Evolutionary conservation across 163 green algal species (phyloP), one percentile per base, ranked within the genome.

Genomic region (Coccomyxa subellipsoidea): DNA sequence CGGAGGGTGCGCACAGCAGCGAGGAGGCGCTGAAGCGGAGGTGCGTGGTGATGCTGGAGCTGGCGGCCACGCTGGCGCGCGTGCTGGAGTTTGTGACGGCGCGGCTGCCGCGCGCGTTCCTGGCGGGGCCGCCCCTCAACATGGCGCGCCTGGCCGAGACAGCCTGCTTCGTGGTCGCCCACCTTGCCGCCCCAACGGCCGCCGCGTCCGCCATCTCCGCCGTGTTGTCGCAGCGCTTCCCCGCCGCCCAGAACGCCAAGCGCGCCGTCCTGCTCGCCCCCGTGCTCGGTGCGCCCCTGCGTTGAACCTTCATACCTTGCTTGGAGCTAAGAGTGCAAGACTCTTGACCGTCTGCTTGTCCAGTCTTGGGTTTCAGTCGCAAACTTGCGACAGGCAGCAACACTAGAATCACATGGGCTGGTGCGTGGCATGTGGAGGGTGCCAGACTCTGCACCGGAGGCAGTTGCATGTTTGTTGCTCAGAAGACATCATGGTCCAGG

Each of bases 1-100:
- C 70, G 70, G 32, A 7, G 31, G 31, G 21, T 9, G 34, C 18
- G 4, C 8, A 38, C 10, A 9, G 70, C n/a, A 47, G 15, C 70
- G 70, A 38, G 25, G 31, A n/a, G 9, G 32, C 32, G 70, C 70
- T 77, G 70, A 40, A 38, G 70, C 70, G 70, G 70, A n/a, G 70
- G 31, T 38, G 32, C 70, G 32, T 40, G 27, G 70, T 38, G 37
- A 91, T 96, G 91, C 94, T 92, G 77, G 93, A 96, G 73, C 87
- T 97, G 31, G 89, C 84, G 31, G 84, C 85, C 69, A 92, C 88
- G 72, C 89, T 97, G 82, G 83, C 93, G 85, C 87, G 92, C 54
- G 82, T 96, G 5, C 85, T 97, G 37, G 94, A 97, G 89, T 91
- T 96, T 35, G 72, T 92, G 37, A 82, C 88, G 7, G 66, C 54